Conservation (phyloP, 805 yeast species). For the Cyberlindnera japonica region DNA sequence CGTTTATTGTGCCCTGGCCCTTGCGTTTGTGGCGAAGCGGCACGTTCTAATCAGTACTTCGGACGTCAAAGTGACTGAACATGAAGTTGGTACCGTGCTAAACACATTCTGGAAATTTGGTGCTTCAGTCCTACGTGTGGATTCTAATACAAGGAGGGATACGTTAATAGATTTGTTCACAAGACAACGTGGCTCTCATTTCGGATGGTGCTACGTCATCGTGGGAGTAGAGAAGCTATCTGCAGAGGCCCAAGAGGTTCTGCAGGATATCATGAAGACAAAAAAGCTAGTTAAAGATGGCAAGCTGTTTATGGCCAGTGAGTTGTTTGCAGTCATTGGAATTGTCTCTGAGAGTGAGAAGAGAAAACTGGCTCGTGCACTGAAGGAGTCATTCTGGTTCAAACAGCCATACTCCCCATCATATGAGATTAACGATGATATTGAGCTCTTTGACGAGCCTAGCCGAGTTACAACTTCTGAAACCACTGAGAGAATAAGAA, state of each 20-base stretch:
- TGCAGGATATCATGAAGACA: conserved; percentile 7
- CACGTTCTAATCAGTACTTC: conserved; percentile 27
- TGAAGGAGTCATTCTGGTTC: conserved; percentile 31
- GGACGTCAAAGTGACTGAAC: conserved; percentile 12
- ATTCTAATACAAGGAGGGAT: not conserved
- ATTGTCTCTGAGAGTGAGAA: conserved; percentile 21
- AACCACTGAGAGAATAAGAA: conserved; percentile 3
- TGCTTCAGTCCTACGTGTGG: not conserved
- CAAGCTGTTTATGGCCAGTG: not conserved
- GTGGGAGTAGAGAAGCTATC: conserved; percentile 13
- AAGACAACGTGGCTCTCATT: too few relatives aligned
- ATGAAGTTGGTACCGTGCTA: conserved; percentile 18
- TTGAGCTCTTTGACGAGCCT: conserved; percentile 3
- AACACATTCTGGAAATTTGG: conserved; percentile 14
- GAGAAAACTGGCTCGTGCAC: conserved; percentile 9
- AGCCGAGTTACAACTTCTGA: not conserved
- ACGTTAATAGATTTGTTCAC: not conserved
- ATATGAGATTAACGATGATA: not conserved
- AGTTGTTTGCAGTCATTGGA: conserved; percentile 21
- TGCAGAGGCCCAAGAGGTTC: conserved; percentile 3
- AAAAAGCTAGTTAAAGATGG: not conserved
- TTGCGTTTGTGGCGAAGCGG: conserved; percentile 24
- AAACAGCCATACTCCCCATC: conserved; percentile 27
- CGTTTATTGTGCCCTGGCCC: conserved; percentile 15
- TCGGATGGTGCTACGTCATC: conserved; percentile 9